Evolutionary conservation across 345 rosid species (phyloP).

Genomic region (Moricandia arvensis): DNA sequence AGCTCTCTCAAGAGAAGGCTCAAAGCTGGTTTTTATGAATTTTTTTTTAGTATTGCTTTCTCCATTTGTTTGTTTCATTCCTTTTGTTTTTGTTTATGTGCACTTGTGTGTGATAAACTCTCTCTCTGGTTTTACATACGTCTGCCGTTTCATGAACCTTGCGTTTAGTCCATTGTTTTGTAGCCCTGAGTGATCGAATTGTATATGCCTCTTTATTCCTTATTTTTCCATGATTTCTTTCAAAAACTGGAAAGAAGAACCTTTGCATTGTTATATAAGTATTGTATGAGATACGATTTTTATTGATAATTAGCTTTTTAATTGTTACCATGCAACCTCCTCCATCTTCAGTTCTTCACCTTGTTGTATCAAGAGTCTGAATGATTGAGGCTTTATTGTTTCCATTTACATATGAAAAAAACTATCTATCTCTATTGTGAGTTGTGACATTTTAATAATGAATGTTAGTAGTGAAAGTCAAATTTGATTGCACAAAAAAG

Average conservation of each 20-base stretch:
- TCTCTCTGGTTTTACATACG: constrained; percentile 34
- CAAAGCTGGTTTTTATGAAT: constrained; percentile 23
- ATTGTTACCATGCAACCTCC: background rate
- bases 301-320: background rate
- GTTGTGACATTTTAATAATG: too few relatives aligned
- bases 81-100: constrained; percentile 18
- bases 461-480: too few relatives aligned
- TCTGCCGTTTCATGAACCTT: constrained; percentile 32
- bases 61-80: constrained; percentile 39
- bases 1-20: constrained; percentile 28
- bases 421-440: too few relatives aligned
- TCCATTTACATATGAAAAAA: background rate
- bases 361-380: background rate
- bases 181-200: constrained; percentile 41
- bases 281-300: constrained; percentile 26
- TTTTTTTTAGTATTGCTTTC: constrained; percentile 23
- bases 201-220: constrained; percentile 34
- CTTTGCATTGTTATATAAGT: constrained; percentile 36
- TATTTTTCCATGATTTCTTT: constrained; percentile 21
- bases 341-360: background rate
- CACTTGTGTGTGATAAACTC: constrained; percentile 37
- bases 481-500: too few relatives aligned
- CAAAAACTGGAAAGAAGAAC: constrained; percentile 16
- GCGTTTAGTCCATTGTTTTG: constrained; percentile 38
- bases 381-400: background rate